phyloP scores from a whole-genome alignment of 805 yeast genomes.

The Candida lessepsii region DNA sequence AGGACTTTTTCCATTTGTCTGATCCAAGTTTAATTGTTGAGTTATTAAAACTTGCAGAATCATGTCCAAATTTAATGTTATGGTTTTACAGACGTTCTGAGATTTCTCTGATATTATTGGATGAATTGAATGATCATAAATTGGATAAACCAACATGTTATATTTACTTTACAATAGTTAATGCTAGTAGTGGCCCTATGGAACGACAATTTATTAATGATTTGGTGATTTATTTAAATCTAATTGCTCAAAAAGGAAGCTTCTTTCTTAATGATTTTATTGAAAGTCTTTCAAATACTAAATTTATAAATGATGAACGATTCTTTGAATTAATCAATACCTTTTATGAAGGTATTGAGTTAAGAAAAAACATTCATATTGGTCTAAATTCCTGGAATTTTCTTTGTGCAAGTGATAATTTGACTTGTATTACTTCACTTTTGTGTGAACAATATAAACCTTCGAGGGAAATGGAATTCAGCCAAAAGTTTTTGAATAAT shows the following conservation, averaged over 20 bases:
- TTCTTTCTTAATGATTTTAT: not conserved
- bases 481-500: not conserved
- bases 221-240: not conserved
- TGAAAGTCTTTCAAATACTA: not conserved
- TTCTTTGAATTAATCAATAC: not conserved
- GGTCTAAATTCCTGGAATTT: not conserved
- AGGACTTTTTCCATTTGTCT: not conserved
- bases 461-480: no score
- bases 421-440: no score
- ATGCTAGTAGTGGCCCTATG: not conserved
- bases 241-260: not conserved
- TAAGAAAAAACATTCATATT: not conserved
- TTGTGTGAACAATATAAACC: no score
- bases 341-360: not conserved
- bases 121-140: not conserved
- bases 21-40: not conserved
- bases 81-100: slow-evolving; percentile 1
- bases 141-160: not conserved
- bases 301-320: not conserved
- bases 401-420: not conserved
- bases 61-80: not conserved
- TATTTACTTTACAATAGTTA: not conserved
- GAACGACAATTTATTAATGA: not conserved
- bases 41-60: not conserved
- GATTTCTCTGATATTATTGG: not conserved